Evolutionary conservation across 805 yeast species (phyloP), one percentile per base, ranked within the genome.

Genomic region (Saccharomycopsis sp.): DNA sequence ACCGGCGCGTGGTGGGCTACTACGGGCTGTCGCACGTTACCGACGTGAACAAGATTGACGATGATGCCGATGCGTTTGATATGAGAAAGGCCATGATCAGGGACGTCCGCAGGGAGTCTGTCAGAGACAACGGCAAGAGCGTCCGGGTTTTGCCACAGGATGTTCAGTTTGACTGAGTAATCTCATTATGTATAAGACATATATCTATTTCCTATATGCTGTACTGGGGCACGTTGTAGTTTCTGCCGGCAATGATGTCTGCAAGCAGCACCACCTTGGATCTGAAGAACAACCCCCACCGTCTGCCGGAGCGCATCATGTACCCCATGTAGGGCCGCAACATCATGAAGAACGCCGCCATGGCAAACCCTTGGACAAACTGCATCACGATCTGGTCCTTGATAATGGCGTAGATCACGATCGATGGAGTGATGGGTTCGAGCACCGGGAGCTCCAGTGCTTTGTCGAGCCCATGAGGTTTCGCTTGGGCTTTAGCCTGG

Each of bases 1-100:
- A 69, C 56, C 63, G 98, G 58, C 62, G 98, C 39, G 97, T 92
- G 4, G 75, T 86, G 9, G 89, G 89, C 0, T 92, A 92, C 55
- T 92, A 92, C 57, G 85, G 87, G 9, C 53, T 64, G 42, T 71
- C 74, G n/a, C 55, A 60, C 2, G 70, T 69, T 44, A 71, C 65
- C 25, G 27, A 25, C 27, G 9, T 25, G 27, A 35, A 35, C 15
- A 62, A 63, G 21, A 56, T 66, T 7, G 62, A 75, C 49, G 96
- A 88, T 59, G 71, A 69, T 16, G 69, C 73, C 35, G 96, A 89
- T 64, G 97, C 96, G 0, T 88, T 75, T 58, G 95, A 85, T 57
- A 82, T 83, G 94, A 62, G 94, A 41, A 74, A 77, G 52, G 65
- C 75, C 21, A 65, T 80, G 60, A 65, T 64, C 4, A 59, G 85